phyloP scores from a whole-genome alignment of 228 moss, liverwort and hornwort species.

The Sphagnum magellanicum region DNA sequence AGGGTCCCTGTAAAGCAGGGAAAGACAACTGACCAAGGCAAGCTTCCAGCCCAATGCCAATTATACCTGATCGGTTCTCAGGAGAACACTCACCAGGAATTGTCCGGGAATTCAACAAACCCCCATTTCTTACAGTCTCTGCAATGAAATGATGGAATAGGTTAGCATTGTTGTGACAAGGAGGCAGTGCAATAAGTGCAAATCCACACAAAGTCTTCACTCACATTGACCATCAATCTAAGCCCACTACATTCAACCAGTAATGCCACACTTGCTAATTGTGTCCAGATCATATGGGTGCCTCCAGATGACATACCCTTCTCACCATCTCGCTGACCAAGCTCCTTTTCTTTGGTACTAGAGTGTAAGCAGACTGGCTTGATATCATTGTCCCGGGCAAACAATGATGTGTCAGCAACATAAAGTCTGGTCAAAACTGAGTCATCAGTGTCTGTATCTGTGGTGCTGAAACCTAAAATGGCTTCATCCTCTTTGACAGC shows the following conservation, averaged over 20 bases:
- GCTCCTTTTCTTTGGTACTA: conserved; percentile 28
- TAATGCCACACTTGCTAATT: background rate
- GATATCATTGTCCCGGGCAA: conserved; percentile 74
- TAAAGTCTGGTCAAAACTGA: conserved; percentile 76
- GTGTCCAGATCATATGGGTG: too few relatives aligned
- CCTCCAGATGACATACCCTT: conserved; percentile 17
- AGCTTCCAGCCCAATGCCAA: conserved; percentile 15
- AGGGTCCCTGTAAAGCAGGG: conserved; percentile 12
- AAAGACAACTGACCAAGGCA: conserved; percentile 10
- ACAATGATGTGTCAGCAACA: conserved; percentile 89
- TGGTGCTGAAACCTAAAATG: conserved; percentile 14
- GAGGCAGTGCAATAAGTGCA: background rate
- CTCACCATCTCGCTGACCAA: conserved; percentile 14
- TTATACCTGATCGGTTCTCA: conserved; percentile 13
- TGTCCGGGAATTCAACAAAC: conserved; percentile 18
- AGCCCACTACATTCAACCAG: background rate
- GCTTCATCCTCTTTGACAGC: conserved; percentile 22
- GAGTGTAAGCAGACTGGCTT: conserved; percentile 50
- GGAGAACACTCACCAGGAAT: conserved; percentile 11
- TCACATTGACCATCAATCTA: background rate
- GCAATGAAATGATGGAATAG: conserved; percentile 2
- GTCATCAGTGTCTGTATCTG: conserved; percentile 40
- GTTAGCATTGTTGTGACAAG: too few relatives aligned
- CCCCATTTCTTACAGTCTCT: conserved; percentile 20
- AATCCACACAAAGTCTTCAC: background rate